These are phyloP conservation scores for Blastocystis sp. DNA, from an alignment of 352 stramenopile species.

Conservation along the genomic window DNA sequence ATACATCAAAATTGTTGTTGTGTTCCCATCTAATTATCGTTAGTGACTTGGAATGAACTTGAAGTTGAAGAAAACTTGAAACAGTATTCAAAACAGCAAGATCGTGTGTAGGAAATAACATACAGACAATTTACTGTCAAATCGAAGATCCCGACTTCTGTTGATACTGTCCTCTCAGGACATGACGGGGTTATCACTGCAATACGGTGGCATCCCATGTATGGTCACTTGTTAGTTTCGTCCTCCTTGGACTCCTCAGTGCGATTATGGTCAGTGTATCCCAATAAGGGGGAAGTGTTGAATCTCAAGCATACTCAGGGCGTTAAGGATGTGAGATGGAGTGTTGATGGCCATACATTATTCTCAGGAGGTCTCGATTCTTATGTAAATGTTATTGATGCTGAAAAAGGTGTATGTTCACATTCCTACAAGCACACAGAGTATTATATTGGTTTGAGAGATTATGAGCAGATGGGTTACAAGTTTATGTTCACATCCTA, in stretches of 20 bases:
- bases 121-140: not conserved
- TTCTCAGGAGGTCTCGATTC: slow-evolving; percentile 27
- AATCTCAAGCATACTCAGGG: not conserved
- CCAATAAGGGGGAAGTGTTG: slow-evolving; percentile 11
- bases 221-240: slow-evolving; percentile 44
- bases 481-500: slow-evolving; percentile 7
- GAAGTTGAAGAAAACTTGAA: slow-evolving; percentile 40
- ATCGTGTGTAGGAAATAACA: not conserved
- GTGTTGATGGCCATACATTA: slow-evolving; percentile 9
- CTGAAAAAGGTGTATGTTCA: not conserved
- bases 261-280: slow-evolving; percentile 54
- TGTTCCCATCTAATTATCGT: not conserved
- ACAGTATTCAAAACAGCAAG: slow-evolving; percentile 33
- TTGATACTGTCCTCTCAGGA: not conserved
- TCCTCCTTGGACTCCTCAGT: slow-evolving; percentile 13
- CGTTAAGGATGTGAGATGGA: slow-evolving; percentile 56
- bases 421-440: slow-evolving; percentile 54
- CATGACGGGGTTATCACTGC: slow-evolving; percentile 14
- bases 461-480: not conserved
- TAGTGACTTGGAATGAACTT: slow-evolving; percentile 1
- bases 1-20: too few species aligned
- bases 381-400: slow-evolving; percentile 50
- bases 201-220: slow-evolving; percentile 16
- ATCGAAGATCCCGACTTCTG: slow-evolving; percentile 8
- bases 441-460: not conserved